Evolutionary conservation across 2,329 filamentous ascomycete species (phyloP), one percentile per base, ranked within the genome.

Genomic region (Ascochyta clinopodiicola): DNA sequence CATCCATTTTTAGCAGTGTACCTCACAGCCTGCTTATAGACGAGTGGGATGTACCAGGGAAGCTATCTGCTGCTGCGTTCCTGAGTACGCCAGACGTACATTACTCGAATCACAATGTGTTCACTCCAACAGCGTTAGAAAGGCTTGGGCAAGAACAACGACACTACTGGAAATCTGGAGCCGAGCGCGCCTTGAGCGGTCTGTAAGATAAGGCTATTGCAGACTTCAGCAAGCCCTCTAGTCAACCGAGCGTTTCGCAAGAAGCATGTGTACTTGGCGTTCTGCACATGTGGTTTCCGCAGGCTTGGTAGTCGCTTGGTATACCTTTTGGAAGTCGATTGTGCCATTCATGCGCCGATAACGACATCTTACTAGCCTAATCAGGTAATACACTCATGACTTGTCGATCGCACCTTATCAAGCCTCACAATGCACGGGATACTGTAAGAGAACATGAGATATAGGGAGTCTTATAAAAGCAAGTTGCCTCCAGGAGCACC

Each of bases 401-500:
- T 34, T 34, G 40, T 34, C 42, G 34, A 45, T 44, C 48, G 37
- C 32, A 51, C 36, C 35, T 51, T 51, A 51, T 45, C 42, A 40
- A 25, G 21, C 42, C 27, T 39, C n/a, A 45, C 19, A 4, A 24
- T 19, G 24, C 19, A 40, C 36, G 6, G 10, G 2, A 31, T 31
- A 4, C 15, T 31, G 29, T 31, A 10, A 2, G 6, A 3, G 24
- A 13, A 21, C 10, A 6, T 38, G 6, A 21, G 19, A 9, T 38
- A 4, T 4, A 4, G 29, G 12, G 1, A 6, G 2, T 13, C 15
- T 15, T 6, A 15, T 6, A 15, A 31, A 5, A 31, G 12, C 1
- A 6, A 31, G 15, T 10, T 31, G 29, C 29, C 5, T 13, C 12
- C 29, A 31, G 29, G 2, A 31, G 10, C 12, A 15, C 29, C 6